Evolutionary conservation across 441 rosid genomes (phyloP).

Genomic region (Populus tomentosa): DNA sequence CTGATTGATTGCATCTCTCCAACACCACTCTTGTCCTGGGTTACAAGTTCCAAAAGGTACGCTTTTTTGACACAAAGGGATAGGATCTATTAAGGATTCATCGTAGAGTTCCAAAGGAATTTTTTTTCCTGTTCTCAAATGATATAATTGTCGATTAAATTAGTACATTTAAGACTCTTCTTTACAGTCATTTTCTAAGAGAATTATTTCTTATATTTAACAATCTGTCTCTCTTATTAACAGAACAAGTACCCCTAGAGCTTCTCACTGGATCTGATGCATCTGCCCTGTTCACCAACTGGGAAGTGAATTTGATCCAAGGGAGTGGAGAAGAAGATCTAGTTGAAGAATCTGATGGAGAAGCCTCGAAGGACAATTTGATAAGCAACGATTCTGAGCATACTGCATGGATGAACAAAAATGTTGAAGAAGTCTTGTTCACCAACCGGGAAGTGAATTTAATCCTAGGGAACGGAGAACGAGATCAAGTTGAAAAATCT

Average conservation of each 20-base stretch:
- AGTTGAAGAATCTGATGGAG: neutral
- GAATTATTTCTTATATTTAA: neutral
- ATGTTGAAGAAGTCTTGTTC: neutral
- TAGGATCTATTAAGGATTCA: neutral
- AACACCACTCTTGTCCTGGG: too few relatives aligned
- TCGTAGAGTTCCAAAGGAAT: neutral
- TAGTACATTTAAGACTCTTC: neutral
- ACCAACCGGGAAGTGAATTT: neutral
- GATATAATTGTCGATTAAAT: neutral
- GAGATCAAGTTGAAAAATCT: neutral
- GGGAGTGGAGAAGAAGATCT: neutral
- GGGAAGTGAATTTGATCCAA: constrained; percentile 16
- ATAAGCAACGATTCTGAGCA: constrained; percentile 1
- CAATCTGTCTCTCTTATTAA: neutral
- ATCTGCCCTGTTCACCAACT: neutral
- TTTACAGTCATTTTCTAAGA: neutral
- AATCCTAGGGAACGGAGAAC: neutral
- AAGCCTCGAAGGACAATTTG: neutral
- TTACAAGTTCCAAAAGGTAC: neutral
- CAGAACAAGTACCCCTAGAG: constrained; percentile 7
- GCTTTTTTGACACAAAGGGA: neutral
- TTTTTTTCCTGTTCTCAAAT: neutral
- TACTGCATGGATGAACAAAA: neutral
- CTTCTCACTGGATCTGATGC: neutral
- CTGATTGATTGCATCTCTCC: too few relatives aligned